Evolutionary conservation across 192 early-diverging fungal species (phyloP), one percentile per base, ranked within the genome.

Genomic region (Phlyctochytrium arcticum): DNA sequence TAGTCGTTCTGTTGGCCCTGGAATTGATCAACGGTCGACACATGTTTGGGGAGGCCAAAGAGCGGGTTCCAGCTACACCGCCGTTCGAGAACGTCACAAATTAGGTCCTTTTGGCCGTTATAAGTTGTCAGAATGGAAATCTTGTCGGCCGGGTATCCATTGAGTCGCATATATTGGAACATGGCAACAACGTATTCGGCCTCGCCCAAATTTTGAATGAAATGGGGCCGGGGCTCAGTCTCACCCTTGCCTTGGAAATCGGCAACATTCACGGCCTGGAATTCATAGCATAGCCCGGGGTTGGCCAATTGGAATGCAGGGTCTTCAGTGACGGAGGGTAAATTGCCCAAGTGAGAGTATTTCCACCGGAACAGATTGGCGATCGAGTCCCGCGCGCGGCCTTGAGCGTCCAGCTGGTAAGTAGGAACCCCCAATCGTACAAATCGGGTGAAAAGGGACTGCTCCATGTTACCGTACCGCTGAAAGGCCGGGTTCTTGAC

Each of bases 121-220:
- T 99, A 99, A 0, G 98, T 94, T 9, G 98, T 98, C 58, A 99
- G 71, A 36, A 99, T 91, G 0, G 91, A 80, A 49, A 99, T 96
- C 30, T 85, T 85, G n/a, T 89, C 84, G 0, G 90, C 83, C 3
- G 94, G 88, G 57, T 98, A 98, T 67, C 98, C 98, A 48, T 93
- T 54, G 31, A 96, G 72, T 35, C 94, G 80, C 96, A 99, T 95
- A 78, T 96, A 98, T 72, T 93, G 92, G 80, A 87, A 99, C 17
- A 89, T 81, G 4, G 94, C 93, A 19, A 99, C 96, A 8, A 94
- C 79, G 72, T 92, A 98, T 75, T 99, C 98, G 49, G 98, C 98
- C 65, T 99, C 98, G 27, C 91, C 95, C 57, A 98, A 76, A 71
- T 98, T 99, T 79, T 99, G 98, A 68, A 89, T 88, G 56, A 92